Percentiles rank a stretch among this genome's conserved stretches.
Evolutionary conservation across 768 basidiomycete species (phyloP).

Genomic region (Hericium erinaceus): DNA sequence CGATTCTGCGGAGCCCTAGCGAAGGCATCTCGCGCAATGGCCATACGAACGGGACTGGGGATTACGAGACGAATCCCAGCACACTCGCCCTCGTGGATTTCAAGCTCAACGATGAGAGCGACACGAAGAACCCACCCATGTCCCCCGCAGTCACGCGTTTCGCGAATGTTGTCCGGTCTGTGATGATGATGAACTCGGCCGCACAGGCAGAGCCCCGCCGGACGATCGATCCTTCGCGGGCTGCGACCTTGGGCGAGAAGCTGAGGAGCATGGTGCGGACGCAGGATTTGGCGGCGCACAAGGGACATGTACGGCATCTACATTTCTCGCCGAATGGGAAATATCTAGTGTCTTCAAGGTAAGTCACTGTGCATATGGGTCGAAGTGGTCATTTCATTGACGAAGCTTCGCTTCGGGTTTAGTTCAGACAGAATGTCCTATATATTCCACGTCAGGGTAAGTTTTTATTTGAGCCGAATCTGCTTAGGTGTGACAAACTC

Average conservation of each 20-base stretch:
- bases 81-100: background rate
- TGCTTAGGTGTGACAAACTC: background rate
- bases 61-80: slow-evolving; percentile 14
- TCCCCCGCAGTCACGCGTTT: slow-evolving; percentile 27
- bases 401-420: background rate
- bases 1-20: slow-evolving; percentile 1
- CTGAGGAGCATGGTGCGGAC: slow-evolving; percentile 44
- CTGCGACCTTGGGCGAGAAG: slow-evolving; percentile 45
- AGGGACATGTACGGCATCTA: slow-evolving; percentile 59
- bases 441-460: slow-evolving; percentile 58
- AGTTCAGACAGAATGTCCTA: slow-evolving; percentile 68
- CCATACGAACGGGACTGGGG: slow-evolving; percentile 7
- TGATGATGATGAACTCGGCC: slow-evolving; percentile 32
- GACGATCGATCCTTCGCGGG: slow-evolving; percentile 33
- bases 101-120: slow-evolving; percentile 12
- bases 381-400: background rate
- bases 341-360: slow-evolving; percentile 67
- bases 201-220: slow-evolving; percentile 18
- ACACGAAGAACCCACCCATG: background rate
- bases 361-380: slow-evolving; percentile 5
- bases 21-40: slow-evolving; percentile 10
- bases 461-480: slow-evolving; percentile 10
- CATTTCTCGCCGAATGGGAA: slow-evolving; percentile 73
- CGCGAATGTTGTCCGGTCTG: slow-evolving; percentile 34
- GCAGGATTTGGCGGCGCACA: slow-evolving; percentile 55